These are phyloP conservation scores for Pyracantha coccinea DNA, from an alignment of 331 rosid genomes.

Conservation along the genomic window DNA sequence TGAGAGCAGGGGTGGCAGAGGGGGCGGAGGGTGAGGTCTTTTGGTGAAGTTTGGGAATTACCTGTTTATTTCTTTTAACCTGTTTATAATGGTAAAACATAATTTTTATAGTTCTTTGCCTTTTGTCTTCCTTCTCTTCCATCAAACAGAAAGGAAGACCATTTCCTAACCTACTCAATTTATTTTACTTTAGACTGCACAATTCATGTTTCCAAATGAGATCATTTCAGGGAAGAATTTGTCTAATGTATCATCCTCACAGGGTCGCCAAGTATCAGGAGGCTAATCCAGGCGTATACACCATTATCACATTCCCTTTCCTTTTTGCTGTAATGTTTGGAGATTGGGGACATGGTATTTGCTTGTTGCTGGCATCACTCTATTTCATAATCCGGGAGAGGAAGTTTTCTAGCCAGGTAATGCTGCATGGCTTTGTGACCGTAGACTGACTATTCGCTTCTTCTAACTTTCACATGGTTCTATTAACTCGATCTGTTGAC, in stretches of 20 bases:
- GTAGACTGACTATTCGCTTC: conserved; percentile 6
- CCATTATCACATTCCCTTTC: conserved; percentile 66
- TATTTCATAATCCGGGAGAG: conserved; percentile 57
- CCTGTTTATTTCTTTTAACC: not conserved
- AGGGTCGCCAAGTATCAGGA: conserved; percentile 75
- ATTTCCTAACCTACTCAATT: not conserved
- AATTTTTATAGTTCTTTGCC: not conserved
- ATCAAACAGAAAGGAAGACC: not conserved
- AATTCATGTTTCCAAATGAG: not conserved
- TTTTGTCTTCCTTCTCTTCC: not conserved
- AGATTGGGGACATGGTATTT: conserved; percentile 82
- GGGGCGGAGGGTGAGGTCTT: not conserved
- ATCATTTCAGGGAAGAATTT: conserved; percentile 1
- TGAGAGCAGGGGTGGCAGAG: not conserved
- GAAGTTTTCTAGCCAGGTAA: conserved; percentile 51
- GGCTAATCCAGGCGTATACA: conserved; percentile 64
- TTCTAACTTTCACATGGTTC: conserved; percentile 5
- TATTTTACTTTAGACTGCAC: not conserved
- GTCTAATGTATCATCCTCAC: conserved; percentile 9
- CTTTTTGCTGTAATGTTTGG: conserved; percentile 88
- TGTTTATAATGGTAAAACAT: not conserved
- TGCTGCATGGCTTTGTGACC: conserved; percentile 7
- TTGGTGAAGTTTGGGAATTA: not conserved
- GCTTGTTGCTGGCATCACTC: conserved; percentile 60
- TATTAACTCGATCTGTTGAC: conserved; percentile 31